Evolutionary conservation across 805 yeast genomes (phyloP).

Genomic region (Suhomyces sp.): DNA sequence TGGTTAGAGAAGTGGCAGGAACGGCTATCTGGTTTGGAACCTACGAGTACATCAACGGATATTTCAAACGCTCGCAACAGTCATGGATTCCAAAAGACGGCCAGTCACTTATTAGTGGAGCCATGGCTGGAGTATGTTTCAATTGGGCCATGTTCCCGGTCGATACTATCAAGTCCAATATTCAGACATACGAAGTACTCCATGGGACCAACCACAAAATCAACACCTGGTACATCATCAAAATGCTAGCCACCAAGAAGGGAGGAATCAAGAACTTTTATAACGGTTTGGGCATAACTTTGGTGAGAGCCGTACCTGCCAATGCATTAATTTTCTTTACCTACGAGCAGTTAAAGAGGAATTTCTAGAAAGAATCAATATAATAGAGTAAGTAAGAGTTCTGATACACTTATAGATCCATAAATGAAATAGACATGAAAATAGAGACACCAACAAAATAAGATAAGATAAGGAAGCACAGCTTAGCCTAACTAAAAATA

Average conservation of each 20-base stretch:
- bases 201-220: conserved; percentile 2
- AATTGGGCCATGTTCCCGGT: conserved; percentile 82
- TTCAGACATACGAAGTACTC: conserved; percentile 59
- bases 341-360: conserved; percentile 60
- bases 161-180: conserved; percentile 83
- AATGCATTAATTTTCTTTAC: conserved; percentile 82
- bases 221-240: conserved; percentile 1
- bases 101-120: conserved; percentile 74
- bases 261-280: conserved; percentile 75
- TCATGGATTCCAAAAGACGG: conserved; percentile 26
- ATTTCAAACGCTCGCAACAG: conserved; percentile 28
- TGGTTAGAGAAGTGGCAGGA: conserved; percentile 81
- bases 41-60: conserved; percentile 55
- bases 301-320: conserved; percentile 82
- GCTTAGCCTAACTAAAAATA: no score
- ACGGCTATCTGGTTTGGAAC: conserved; percentile 94
- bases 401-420: background rate
- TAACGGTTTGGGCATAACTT: conserved; percentile 80
- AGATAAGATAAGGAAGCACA: no score
- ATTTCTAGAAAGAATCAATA: conserved; percentile 11
- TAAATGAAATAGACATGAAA: background rate
- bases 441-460: no score
- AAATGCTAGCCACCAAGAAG: conserved; percentile 14
- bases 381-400: background rate
- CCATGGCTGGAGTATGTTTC: conserved; percentile 79